Evolutionary conservation across 805 yeast species (phyloP), one percentile per base, ranked within the genome.

Genomic region (Candida pseudofarinosa): DNA sequence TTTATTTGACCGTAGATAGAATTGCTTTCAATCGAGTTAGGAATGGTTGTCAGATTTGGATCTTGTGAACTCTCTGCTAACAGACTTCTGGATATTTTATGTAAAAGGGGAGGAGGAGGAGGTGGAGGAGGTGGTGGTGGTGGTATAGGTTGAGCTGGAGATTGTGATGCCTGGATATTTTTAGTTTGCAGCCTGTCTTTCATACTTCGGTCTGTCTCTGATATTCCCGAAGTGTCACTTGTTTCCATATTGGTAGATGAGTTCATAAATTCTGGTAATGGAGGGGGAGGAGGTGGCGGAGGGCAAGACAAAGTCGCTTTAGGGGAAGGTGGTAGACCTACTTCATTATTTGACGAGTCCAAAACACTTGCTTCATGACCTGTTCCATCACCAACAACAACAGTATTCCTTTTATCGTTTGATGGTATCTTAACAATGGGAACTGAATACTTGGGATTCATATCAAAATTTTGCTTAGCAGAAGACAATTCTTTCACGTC

Each of bases 81-180:
- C 15, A 42, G 14, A 32, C 32, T 8, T 15, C 7, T 37, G 8
- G 16, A 16, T 4, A 2, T 23, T 41, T 36, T 35, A 10, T 13
- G 8, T 7, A 23, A 43, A 30, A 42, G 42, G 15, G 45, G 39
- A 26, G 52, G 50, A 1, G 49, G 49, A 14, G 47, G 46, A 19
- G 54, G 55, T 12, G 54, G 48, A 12, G 55, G 57, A 10, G 56
- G 56, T 32, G 53, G 57, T 13, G 53, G 48, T 15, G 58, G 51
- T 14, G 56, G 46, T n/a, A 46, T 49, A 33, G 52, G 50, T 19
- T 44, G 47, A 8, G 37, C 13, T n/a, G n/a, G n/a, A n/a, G n/a
- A n/a, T n/a, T n/a, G n/a, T n/a, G n/a, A n/a, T n/a, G n/a, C n/a
- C n/a, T n/a, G n/a, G n/a, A n/a, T n/a, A 32, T 7, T 14, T 32